A percentile compares a stretch with the other conserved stretches of the same genome.
phyloP scores from a whole-genome alignment of 768 basidiomycete genomes.

The Punctularia strigosozonata region DNA sequence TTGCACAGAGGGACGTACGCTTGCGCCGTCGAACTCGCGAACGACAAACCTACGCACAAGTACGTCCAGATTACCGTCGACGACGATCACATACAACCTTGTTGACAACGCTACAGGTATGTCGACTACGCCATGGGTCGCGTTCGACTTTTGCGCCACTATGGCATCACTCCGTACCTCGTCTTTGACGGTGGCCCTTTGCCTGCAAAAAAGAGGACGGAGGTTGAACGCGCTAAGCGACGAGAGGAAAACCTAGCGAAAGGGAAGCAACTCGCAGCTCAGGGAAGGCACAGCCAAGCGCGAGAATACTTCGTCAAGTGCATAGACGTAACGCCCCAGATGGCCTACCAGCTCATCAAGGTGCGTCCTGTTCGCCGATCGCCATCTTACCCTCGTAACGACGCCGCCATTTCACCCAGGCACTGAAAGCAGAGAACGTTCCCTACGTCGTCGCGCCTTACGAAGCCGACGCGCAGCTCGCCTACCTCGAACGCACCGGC shows the following conservation, averaged over 20 bases:
- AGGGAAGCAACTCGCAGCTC: conserved; percentile 60
- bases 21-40: conserved; percentile 86
- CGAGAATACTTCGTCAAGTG: conserved; percentile 85
- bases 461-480: conserved; percentile 95
- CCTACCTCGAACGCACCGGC: conserved; percentile 77
- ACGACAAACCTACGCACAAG: conserved; percentile 75
- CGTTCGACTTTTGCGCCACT: conserved; percentile 74
- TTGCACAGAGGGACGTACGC: conserved; percentile 80
- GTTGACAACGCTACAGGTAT: conserved; percentile 53
- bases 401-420: conserved; percentile 34
- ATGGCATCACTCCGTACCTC: conserved; percentile 78
- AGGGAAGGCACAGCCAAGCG: conserved; percentile 73
- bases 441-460: conserved; percentile 92
- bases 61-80: too few relatives aligned
- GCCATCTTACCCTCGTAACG: conserved; percentile 1
- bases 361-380: conserved; percentile 27
- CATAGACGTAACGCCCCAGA: conserved; percentile 91
- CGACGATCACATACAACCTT: too few relatives aligned
- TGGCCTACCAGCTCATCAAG: conserved; percentile 98
- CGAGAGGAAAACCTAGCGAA: conserved; percentile 68
- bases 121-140: conserved; percentile 94
- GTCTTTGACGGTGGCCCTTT: conserved; percentile 96
- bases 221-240: conserved; percentile 62
- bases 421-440: conserved; percentile 69
- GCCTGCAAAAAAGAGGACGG: conserved; percentile 88